Conservation (phyloP, 805 yeast species). For the Metschnikowia cubensis region DNA sequence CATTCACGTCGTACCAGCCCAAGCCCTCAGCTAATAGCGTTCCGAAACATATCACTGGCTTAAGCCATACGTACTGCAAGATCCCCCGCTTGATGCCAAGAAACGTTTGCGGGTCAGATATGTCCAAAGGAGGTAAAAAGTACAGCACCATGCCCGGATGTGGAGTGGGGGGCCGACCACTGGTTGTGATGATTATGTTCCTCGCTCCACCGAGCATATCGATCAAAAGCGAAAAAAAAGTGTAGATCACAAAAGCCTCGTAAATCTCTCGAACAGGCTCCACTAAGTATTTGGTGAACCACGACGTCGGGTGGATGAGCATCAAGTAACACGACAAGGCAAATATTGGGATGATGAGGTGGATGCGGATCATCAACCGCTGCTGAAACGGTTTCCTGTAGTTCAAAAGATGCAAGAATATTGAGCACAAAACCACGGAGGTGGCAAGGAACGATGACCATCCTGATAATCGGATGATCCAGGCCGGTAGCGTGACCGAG, state of each 20-base stretch:
- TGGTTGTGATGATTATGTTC: constrained; percentile 64
- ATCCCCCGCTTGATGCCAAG: constrained; percentile 77
- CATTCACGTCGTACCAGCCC: constrained; percentile 49
- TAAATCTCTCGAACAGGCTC: constrained; percentile 86
- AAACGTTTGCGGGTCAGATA: constrained; percentile 81
- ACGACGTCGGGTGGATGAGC: constrained; percentile 42
- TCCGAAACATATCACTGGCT: constrained; percentile 73
- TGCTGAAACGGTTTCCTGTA: constrained; percentile 90
- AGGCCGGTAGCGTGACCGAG: constrained; percentile 16
- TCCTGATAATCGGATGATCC: constrained; percentile 20
- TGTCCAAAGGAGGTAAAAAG: constrained; percentile 60
- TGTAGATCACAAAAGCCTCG: constrained; percentile 94
- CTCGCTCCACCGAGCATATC: constrained; percentile 90
- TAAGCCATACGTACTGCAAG: constrained; percentile 91
- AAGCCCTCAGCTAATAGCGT: constrained; percentile 44
- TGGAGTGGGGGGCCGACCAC: constrained; percentile 65
- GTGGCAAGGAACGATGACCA: constrained; percentile 23
- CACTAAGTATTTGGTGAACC: constrained; percentile 41
- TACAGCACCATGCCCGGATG: constrained; percentile 59
- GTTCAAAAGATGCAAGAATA: constrained; percentile 44
- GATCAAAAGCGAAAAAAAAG: constrained; percentile 81
- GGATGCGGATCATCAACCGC: constrained; percentile 76
- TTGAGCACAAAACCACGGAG: constrained; percentile 21
- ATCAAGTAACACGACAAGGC: constrained; percentile 65
- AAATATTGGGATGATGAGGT: constrained; percentile 76